Base-by-base conservation (phyloP, 2,329 filamentous ascomycete genomes). In the Esteya vermicola region DNA sequence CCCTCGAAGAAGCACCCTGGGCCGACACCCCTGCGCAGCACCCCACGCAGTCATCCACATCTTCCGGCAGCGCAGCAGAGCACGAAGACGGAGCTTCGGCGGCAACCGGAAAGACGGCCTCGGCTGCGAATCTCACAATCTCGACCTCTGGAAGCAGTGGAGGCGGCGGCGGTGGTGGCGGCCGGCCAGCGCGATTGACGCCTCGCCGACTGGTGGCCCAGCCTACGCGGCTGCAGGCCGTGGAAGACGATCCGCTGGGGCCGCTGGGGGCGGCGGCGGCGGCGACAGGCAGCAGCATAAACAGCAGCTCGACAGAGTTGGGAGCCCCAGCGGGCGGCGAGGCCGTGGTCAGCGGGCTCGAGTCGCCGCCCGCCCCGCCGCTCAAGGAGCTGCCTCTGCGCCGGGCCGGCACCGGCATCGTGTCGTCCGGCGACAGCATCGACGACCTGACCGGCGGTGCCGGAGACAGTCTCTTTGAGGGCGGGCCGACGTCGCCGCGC, bases 141-240 rank as follows among this genome's bases (percentile, higher is more conserved):
- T 41, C 59, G 23, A 47, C 57, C 19, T 40, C 48, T 19, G 45
- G n/a, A n/a, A n/a, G n/a, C n/a, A n/a, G n/a, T n/a, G n/a, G n/a
- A n/a, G n/a, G n/a, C n/a, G n/a, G n/a, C n/a, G n/a, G n/a, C n/a
- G n/a, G n/a, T n/a, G n/a, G 52, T 22, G 50, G 53, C 9, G 43
- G 58, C 46, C 64, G 67, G 25, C 57, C 64, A 10, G 63, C 64
- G 21, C 64, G 67, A 46, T 55, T 60, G n/a, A 58, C 55, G 4
- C 67, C 68, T 28, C 75, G 77, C 48, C 73, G 77, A 46, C 65
- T 85, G 53, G 78, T 79, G 49, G 78, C 79, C 43, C 81, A 88
- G 55, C 75, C 81, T 23, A 86, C 83, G 35, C 79, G 77, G 40
- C 78, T 89, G 45, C 78, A 89, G 60, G 80, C 79, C 45, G 79